phyloP scores from a whole-genome alignment of 495 filamentous ascomycete genomes.

The Corynascus novoguineensis region DNA sequence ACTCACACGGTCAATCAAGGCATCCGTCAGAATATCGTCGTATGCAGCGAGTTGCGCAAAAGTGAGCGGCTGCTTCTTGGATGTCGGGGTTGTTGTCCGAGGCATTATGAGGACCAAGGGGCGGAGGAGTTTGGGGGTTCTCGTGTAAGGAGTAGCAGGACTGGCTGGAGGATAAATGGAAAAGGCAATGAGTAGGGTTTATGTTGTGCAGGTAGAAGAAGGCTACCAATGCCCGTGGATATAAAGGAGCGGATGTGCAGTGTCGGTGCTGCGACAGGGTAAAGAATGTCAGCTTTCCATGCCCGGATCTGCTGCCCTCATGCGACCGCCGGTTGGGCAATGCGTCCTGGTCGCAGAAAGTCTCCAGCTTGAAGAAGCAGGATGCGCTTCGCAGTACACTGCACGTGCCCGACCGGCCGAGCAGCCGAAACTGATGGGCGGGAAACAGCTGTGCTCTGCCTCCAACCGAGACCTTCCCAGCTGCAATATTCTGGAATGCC shows the following conservation, averaged over 20 bases:
- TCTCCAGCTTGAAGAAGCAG: not conserved
- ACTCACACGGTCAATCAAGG: slow-evolving; percentile 88
- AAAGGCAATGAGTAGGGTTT: not conserved
- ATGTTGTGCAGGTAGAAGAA: not conserved
- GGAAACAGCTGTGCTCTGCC: slow-evolving; percentile 17
- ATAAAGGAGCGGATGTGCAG: slow-evolving; percentile 9
- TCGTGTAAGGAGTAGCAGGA: not conserved
- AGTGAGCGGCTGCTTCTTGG: slow-evolving; percentile 67
- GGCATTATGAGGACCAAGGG: slow-evolving; percentile 19
- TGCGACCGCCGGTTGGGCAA: slow-evolving; percentile 11
- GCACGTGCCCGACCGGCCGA: not conserved
- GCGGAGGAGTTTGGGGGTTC: not conserved
- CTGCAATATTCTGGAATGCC: slow-evolving; percentile 6
- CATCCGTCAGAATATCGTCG: slow-evolving; percentile 95
- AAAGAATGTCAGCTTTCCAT: slow-evolving; percentile 17
- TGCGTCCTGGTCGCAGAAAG: not conserved
- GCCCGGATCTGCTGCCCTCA: slow-evolving; percentile 20
- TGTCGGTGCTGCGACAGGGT: slow-evolving; percentile 3
- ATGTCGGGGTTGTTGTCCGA: slow-evolving; percentile 7
- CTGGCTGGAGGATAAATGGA: not conserved
- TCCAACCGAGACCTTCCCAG: slow-evolving; percentile 11
- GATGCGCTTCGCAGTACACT: too few species aligned
- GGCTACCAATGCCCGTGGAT: slow-evolving; percentile 8
- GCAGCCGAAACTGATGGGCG: slow-evolving; percentile 16
- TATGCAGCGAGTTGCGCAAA: slow-evolving; percentile 82